Percentiles rank a stretch among this genome's conserved stretches.
Evolutionary conservation across 108 stramenopile genomes (phyloP).

Genomic region (Conticribra guillardii): DNA sequence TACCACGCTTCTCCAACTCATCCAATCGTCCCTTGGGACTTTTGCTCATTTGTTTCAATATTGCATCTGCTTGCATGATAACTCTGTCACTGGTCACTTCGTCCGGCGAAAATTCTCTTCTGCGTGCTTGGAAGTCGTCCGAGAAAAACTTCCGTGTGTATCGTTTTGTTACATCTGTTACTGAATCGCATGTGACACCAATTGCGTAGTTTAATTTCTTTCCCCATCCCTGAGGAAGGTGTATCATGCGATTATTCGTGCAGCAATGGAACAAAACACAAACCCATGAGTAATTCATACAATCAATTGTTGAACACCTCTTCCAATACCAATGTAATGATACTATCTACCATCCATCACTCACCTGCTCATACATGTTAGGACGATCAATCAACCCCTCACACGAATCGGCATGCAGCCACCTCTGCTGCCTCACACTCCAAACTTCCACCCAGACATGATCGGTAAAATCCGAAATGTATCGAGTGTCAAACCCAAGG

Average conservation of each 20-base stretch:
- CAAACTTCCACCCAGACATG: conserved; percentile 98
- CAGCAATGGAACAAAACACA: background rate
- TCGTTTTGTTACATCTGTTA: conserved; percentile 91
- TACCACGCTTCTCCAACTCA: conserved; percentile 45
- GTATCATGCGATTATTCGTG: no score
- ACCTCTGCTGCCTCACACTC: conserved; percentile 54
- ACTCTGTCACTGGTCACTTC: conserved; percentile 42
- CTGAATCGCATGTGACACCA: conserved; percentile 69
- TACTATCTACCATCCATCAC: conserved; percentile 12
- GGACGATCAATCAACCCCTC: conserved; percentile 93
- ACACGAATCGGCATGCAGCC: conserved; percentile 94
- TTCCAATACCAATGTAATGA: no score
- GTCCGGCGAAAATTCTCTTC: conserved; percentile 52
- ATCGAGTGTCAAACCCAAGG: conserved; percentile 91
- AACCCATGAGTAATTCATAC: conserved; percentile 34
- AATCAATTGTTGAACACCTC: conserved; percentile 54
- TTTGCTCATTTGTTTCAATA: conserved; percentile 30
- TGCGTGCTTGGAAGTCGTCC: conserved; percentile 67
- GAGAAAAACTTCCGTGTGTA: conserved; percentile 80
- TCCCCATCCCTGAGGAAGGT: conserved; percentile 96
- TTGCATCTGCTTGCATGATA: conserved; percentile 48
- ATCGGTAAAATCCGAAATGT: conserved; percentile 95
- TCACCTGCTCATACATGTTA: conserved; percentile 91
- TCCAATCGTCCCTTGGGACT: conserved; percentile 34
- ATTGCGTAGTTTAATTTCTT: conserved; percentile 88